Conservation (phyloP, 768 basidiomycete genomes). For the Xerocomus brunneocitrinus region DNA sequence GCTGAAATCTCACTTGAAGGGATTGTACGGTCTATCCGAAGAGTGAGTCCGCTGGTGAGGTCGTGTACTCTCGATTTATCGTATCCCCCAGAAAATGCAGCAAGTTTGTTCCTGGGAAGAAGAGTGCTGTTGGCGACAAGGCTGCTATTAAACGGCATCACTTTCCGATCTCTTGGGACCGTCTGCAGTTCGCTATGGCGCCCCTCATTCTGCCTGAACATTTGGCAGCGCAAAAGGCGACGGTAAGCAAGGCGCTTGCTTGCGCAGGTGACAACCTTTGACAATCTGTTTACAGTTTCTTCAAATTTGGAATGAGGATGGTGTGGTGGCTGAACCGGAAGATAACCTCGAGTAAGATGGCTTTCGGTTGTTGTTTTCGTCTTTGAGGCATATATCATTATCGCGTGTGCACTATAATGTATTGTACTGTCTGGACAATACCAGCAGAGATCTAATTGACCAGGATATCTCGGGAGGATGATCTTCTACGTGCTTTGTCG, state of each 20-base stretch:
- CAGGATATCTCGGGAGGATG: background rate
- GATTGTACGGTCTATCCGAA: slow-evolving; percentile 80
- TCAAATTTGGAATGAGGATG: slow-evolving; percentile 80
- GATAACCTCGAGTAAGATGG: slow-evolving; percentile 39
- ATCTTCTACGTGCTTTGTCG: background rate
- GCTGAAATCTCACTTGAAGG: slow-evolving; percentile 82
- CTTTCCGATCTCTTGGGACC: slow-evolving; percentile 63
- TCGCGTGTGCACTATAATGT: slow-evolving; percentile 26
- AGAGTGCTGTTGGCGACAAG: slow-evolving; percentile 84
- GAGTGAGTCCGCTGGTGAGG: slow-evolving; percentile 54
- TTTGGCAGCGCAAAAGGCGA: slow-evolving; percentile 52
- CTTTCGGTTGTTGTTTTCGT: background rate
- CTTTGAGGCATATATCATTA: slow-evolving; percentile 25
- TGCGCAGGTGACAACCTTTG: background rate
- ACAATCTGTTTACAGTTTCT: slow-evolving; percentile 47
- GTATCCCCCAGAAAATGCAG: slow-evolving; percentile 70
- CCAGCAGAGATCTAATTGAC: slow-evolving; percentile 10
- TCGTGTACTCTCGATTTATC: background rate
- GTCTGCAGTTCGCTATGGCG: slow-evolving; percentile 60
- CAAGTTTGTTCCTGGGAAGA: slow-evolving; percentile 86
- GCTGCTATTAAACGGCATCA: slow-evolving; percentile 62
- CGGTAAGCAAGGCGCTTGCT: slow-evolving; percentile 43
- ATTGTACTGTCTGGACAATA: slow-evolving; percentile 19
- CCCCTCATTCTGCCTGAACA: slow-evolving; percentile 63
- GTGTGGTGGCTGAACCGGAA: slow-evolving; percentile 59